Evolutionary conservation across 495 filamentous ascomycete species (phyloP).

Genomic region (Parmelia sp.): DNA sequence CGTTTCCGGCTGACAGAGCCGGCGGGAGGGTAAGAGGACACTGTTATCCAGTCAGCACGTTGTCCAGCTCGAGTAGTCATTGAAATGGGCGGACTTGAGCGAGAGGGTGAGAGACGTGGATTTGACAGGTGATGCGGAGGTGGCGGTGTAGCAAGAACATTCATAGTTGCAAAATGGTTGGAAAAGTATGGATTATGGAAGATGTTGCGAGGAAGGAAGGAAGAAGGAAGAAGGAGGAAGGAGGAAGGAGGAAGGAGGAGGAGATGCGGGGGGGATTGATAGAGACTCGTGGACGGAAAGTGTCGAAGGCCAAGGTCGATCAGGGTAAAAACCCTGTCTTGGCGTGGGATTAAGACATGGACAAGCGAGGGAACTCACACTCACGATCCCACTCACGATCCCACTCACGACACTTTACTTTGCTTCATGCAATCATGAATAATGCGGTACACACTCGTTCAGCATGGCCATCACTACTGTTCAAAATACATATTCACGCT

Average conservation of each 20-base stretch:
- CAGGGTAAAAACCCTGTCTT: too few species aligned
- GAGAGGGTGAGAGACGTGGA: slow-evolving; percentile 62
- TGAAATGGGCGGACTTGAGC: slow-evolving; percentile 52
- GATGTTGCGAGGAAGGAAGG: slow-evolving; percentile 33
- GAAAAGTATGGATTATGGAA: background rate
- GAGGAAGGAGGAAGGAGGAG: too few species aligned
- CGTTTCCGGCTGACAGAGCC: slow-evolving; percentile 63
- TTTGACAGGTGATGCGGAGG: slow-evolving; percentile 71
- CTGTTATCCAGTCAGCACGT: slow-evolving; percentile 37
- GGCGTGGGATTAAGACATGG: too few species aligned
- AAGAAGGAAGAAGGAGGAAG: slow-evolving; percentile 12
- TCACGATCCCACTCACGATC: too few species aligned
- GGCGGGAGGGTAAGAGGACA: slow-evolving; percentile 46
- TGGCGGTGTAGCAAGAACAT: slow-evolving; percentile 57
- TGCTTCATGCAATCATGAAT: too few species aligned
- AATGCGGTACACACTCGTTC: too few species aligned
- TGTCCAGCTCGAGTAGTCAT: slow-evolving; percentile 15
- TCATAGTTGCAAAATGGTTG: slow-evolving; percentile 44
- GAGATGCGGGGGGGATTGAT: background rate
- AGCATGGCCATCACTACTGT: too few species aligned
- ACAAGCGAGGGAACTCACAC: too few species aligned
- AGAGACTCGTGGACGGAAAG: too few species aligned
- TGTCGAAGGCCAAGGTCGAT: too few species aligned
- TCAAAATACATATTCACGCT: too few species aligned
- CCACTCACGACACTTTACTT: too few species aligned